Base-by-base conservation (phyloP, 805 yeast genomes). In the Pichia cephalocereana region DNA sequence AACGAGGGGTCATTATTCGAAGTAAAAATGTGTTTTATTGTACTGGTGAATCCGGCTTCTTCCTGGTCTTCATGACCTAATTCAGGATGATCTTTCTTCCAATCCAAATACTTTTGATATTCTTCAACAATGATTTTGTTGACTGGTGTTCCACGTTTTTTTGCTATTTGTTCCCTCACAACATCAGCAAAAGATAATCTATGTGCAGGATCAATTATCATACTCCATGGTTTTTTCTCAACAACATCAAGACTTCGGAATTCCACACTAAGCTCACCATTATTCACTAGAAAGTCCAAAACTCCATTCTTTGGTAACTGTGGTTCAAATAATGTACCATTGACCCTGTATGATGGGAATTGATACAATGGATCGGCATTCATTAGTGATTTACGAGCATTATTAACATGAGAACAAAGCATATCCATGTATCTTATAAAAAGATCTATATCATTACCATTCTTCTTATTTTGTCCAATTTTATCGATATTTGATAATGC, bases 261-360 rank as follows among this genome's bases (percentile, higher is more conserved):
- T 46, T 83, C 89, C 8, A 82, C 62, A 26, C 82, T 70, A 4
- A 83, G 59, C 56, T 84, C 89, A 19, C 82, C 79, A 59, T 79
- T 82, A 52, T 74, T 70, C 23, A 83, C 64, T 46, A 75, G 76
- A 28, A 82, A 55, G 56, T 84, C 91, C 40, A 83, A 58, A 3
- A 82, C 66, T 6, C 81, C 65, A 11, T 66, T 62, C 3, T 66
- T 59, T 14, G 79, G 76, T 43, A 80, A 56, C 26, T 61, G 65
- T 8, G 83, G 83, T 48, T 71, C 72, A 47, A 75, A 75, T 19
- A 51, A 41, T 2, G 48, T 43, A 2, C 70, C 56, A 1, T 64
- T 55, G 4, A 75, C 64, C 26, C 74, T 67, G 56, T 79, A 74
- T 28, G 65, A 60, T 1, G 91, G 91, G 57, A 83, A 84, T 19